Conservation (phyloP, 495 filamentous ascomycete species). For the Penicillium salamii region DNA sequence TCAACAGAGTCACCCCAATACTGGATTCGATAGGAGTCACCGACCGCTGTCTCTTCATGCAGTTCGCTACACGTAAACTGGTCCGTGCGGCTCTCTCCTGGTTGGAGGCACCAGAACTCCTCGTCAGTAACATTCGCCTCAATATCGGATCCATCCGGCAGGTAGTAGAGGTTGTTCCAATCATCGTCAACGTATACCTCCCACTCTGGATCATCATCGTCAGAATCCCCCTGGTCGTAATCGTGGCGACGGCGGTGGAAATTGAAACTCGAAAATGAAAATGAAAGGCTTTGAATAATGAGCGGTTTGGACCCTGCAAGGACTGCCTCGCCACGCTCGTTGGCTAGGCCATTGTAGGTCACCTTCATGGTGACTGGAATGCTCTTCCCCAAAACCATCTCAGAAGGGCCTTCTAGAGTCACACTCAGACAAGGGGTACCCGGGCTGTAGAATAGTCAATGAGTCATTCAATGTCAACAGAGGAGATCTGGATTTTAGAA, state of each 20-base stretch:
- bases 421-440: neutral
- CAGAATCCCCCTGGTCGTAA: neutral
- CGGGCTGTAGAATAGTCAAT: neutral
- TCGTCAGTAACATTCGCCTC: conserved; percentile 3
- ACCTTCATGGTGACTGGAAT: neutral
- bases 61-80: neutral
- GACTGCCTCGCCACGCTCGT: neutral
- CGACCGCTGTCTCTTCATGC: conserved; percentile 5
- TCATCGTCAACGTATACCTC: conserved; percentile 3
- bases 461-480: neutral
- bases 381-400: neutral
- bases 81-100: neutral
- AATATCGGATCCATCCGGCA: conserved; percentile 2
- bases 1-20: neutral
- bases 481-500: neutral
- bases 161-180: neutral
- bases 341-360: conserved; percentile 1
- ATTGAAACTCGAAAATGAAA: neutral
- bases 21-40: conserved; percentile 9
- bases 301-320: neutral
- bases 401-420: neutral
- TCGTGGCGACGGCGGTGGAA: neutral
- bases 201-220: neutral
- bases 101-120: neutral
- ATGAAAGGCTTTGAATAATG: neutral